Evolutionary conservation across 192 early-diverging fungal species (phyloP).

Genomic region (Umbelopsis isabellina): DNA sequence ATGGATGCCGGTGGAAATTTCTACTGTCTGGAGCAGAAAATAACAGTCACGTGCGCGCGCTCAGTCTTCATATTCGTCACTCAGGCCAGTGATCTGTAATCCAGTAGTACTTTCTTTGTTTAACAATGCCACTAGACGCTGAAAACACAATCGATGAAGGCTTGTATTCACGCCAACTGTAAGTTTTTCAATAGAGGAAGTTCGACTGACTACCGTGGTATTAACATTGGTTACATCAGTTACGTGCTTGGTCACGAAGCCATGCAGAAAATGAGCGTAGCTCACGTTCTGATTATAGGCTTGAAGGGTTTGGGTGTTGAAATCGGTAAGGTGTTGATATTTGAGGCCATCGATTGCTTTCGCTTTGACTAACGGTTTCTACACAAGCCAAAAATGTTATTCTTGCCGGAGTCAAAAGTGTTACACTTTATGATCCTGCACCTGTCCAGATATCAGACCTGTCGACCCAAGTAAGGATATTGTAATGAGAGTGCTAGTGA

Average conservation of each 20-base stretch:
- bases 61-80: neutral
- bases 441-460: conserved; percentile 80
- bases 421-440: conserved; percentile 89
- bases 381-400: conserved; percentile 92
- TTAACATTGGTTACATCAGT: conserved; percentile 45
- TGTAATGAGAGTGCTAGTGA: neutral
- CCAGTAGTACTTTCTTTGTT: neutral
- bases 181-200: conserved; percentile 40
- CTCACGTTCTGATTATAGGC: conserved; percentile 96
- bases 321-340: conserved; percentile 69
- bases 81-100: neutral
- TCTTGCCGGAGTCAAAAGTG: conserved; percentile 98
- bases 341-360: neutral
- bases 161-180: conserved; percentile 99
- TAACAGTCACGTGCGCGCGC: neutral
- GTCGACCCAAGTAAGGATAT: conserved; percentile 74
- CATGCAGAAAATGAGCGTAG: conserved; percentile 97
- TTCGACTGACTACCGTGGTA: neutral
- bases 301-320: conserved; percentile 96
- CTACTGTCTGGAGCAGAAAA: neutral
- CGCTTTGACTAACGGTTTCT: neutral
- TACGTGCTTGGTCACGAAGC: conserved; percentile 93
- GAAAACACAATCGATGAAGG: conserved; percentile 88
- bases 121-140: conserved; percentile 40
- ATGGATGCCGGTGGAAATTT: too few species aligned